Base-by-base conservation (phyloP, 371 early-diverging fungal species). In the Rhizopus delemar region DNA sequence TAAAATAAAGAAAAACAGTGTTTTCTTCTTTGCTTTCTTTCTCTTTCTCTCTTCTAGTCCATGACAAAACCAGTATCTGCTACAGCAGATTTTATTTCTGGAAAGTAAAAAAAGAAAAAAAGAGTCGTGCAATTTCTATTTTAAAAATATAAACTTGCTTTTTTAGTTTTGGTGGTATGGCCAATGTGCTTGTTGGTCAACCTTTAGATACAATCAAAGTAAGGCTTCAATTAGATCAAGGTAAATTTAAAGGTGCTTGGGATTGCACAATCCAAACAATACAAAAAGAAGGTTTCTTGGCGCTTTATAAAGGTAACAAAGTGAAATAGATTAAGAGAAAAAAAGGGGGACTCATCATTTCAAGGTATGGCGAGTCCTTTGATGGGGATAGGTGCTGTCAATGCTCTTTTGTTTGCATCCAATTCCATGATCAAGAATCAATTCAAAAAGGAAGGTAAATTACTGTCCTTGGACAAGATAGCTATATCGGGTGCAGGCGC, bases 371-470 rank as follows among this genome's bases (percentile, higher is more conserved):
- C 89, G 22, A 86, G 88, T 68, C 92, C 92, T 29, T 66, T 92
- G 56, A 73, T 89, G n/a, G 93, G 93, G 16, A 88, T 91, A 29
- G 88, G 89, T 12, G 88, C 91, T 2, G 92, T 93, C 52, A 93
- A 93, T 57, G 88, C 93, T 4, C 73, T 93, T 53, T 71, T 93
- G 52, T 93, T 93, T 70, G 86, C 89, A 15, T 86, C 91, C 41
- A 90, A 93, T 60, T 87, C 90, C 1, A 62, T 71, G 16, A 64
- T 87, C 51, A 86, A 86, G 51, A 67, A 76, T n/a, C 48, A 48
- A 8, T 29, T 48, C n/a, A 43, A n/a, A 6, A 15, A n/a, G n/a
- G 15, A 29, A 5, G 31, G 15, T 12, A 39, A 75, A 3, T 64
- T 55, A 53, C 62, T 86, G 3, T 59, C 83, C 2, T 65, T 90